These are phyloP conservation scores for Candida buenavistaensis DNA, from an alignment of 1,139 yeast species.

Conservation along the genomic window DNA sequence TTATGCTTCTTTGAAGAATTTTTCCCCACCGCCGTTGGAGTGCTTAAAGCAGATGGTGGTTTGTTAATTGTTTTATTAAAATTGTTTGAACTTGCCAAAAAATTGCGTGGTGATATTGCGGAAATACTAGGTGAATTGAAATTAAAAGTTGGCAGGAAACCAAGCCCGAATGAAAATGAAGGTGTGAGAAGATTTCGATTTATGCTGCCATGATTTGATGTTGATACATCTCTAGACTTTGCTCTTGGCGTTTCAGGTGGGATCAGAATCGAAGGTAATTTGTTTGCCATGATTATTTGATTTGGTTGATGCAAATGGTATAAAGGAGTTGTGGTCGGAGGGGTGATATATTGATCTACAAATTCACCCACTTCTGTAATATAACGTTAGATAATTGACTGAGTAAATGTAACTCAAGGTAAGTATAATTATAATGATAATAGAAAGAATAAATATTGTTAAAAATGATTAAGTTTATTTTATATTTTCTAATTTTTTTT, in stretches of 20 bases:
- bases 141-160: slow-evolving; percentile 47
- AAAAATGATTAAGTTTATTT: no score
- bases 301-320: neutral
- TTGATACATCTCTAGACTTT: slow-evolving; percentile 10
- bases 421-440: no score
- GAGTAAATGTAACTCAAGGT: no score
- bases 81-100: slow-evolving; percentile 28
- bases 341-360: neutral
- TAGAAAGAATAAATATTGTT: no score
- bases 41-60: slow-evolving; percentile 2
- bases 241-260: slow-evolving; percentile 36
- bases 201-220: slow-evolving; percentile 7
- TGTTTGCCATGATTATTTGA: neutral
- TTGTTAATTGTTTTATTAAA: slow-evolving; percentile 15
- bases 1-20: slow-evolving; percentile 5
- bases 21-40: neutral
- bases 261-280: slow-evolving; percentile 15
- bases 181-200: slow-evolving; percentile 25
- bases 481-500: no score
- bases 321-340: neutral
- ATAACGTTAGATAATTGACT: no score
- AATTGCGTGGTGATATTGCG: slow-evolving; percentile 39
- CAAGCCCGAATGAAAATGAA: slow-evolving; percentile 41
- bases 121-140: slow-evolving; percentile 35
- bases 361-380: no score